phyloP scores from a whole-genome alignment of 140 eudicot species.

The Ambrosia hybrid region DNA sequence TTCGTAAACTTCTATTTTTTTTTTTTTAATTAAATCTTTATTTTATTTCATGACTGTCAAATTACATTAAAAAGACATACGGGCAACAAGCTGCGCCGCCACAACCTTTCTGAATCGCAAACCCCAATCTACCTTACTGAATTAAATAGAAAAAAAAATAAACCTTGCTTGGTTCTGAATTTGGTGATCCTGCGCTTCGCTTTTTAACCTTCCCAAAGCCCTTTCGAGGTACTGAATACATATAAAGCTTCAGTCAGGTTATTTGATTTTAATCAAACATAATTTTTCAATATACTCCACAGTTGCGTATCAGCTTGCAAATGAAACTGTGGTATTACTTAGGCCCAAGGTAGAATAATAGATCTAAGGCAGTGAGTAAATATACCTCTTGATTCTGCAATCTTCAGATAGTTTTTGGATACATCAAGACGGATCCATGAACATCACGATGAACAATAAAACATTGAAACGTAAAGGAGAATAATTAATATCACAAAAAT shows the following conservation, averaged over 20 bases:
- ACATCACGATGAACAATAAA: constrained; percentile 10
- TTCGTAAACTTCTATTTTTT: too few species aligned
- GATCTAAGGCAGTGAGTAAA: neutral
- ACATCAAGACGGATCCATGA: constrained; percentile 31
- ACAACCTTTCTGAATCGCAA: too few species aligned
- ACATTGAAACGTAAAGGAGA: constrained; percentile 2
- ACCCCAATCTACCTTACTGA: too few species aligned
- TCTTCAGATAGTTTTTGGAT: constrained; percentile 36
- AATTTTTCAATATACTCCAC: constrained; percentile 1
- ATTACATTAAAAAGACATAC: too few species aligned
- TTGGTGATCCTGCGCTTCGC: constrained; percentile 48
- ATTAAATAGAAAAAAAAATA: neutral
- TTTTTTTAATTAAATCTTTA: too few species aligned
- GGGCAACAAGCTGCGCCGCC: too few species aligned
- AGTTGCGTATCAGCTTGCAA: constrained; percentile 8
- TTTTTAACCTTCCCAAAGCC: constrained; percentile 58
- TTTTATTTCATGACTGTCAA: too few species aligned
- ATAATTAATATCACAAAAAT: constrained; percentile 8
- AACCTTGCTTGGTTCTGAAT: constrained; percentile 51
- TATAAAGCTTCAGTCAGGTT: constrained; percentile 8
- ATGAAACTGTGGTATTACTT: constrained; percentile 21
- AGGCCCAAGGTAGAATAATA: neutral
- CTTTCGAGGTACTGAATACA: constrained; percentile 52
- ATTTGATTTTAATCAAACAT: neutral
- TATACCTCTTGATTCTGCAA: constrained; percentile 79